Conservation (phyloP, 2,329 filamentous ascomycete species). For the Mycogone perniciosa region DNA sequence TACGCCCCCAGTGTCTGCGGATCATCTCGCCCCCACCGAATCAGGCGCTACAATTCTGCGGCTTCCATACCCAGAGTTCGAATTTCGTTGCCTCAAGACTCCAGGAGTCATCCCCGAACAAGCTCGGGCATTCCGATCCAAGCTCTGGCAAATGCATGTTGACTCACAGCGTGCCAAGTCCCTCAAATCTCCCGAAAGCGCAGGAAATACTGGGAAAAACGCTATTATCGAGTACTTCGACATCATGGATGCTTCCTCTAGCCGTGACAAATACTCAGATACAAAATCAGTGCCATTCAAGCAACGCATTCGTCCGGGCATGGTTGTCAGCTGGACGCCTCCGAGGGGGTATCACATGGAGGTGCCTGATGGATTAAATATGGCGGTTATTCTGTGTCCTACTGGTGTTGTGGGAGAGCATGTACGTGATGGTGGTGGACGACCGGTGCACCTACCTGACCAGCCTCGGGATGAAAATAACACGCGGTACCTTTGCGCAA, state of each 20-base stretch:
- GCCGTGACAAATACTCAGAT: conserved; percentile 23
- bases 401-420: conserved; percentile 14
- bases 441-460: conserved; percentile 12
- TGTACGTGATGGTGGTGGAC: conserved; percentile 18
- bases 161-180: conserved; percentile 25
- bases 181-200: background rate
- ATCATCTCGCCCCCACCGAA: conserved; percentile 34
- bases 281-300: conserved; percentile 28
- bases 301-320: conserved; percentile 35
- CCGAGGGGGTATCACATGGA: conserved; percentile 11
- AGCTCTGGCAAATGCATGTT: conserved; percentile 37
- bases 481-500: conserved; percentile 30
- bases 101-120: conserved; percentile 30
- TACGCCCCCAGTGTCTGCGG: conserved; percentile 26
- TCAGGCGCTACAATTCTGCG: conserved; percentile 36
- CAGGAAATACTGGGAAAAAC: background rate
- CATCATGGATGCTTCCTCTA: conserved; percentile 16
- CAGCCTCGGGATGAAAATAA: conserved; percentile 7
- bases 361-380: conserved; percentile 18
- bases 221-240: conserved; percentile 1
- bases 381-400: conserved; percentile 29
- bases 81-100: conserved; percentile 34
- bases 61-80: conserved; percentile 34
- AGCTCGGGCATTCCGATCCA: conserved; percentile 35
- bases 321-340: conserved; percentile 32